phyloP scores from a whole-genome alignment of 2,329 filamentous ascomycete genomes.

The Monilinia aucupariae region DNA sequence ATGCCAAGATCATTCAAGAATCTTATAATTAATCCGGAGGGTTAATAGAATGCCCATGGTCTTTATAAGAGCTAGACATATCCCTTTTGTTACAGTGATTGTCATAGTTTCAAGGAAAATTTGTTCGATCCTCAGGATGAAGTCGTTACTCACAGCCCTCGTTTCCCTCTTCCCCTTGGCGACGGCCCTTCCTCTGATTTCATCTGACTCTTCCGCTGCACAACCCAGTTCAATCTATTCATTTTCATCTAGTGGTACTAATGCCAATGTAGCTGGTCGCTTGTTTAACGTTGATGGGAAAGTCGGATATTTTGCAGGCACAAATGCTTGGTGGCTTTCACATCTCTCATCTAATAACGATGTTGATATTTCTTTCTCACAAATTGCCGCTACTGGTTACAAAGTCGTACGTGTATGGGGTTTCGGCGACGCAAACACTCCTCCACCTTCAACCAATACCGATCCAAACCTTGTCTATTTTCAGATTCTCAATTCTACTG shows the following conservation, averaged over 20 bases:
- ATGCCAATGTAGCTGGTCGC: conserved; percentile 30
- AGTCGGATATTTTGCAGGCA: conserved; percentile 47
- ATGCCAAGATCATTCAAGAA: neutral
- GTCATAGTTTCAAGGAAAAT: neutral
- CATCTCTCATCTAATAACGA: conserved; percentile 50
- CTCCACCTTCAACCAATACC: conserved; percentile 18
- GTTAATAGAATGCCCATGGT: neutral
- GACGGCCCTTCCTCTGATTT: neutral
- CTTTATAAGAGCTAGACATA: neutral
- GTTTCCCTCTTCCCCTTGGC: conserved; percentile 4
- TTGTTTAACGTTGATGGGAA: conserved; percentile 41
- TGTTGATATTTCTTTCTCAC: conserved; percentile 39
- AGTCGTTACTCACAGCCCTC: neutral
- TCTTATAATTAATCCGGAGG: conserved; percentile 1
- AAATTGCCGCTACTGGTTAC: conserved; percentile 40
- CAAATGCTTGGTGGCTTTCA: conserved; percentile 52
- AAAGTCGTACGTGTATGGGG: conserved; percentile 58
- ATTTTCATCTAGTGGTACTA: neutral
- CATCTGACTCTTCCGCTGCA: neutral
- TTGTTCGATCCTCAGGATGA: neutral
- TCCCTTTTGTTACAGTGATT: neutral
- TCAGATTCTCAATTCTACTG: conserved; percentile 41
- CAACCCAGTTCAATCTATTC: conserved; percentile 1
- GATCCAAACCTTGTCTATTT: conserved; percentile 41
- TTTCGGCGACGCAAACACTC: conserved; percentile 13